Conservation (phyloP, 1,284 basidiomycete genomes). For the Stygiomarasmius scandens region DNA sequence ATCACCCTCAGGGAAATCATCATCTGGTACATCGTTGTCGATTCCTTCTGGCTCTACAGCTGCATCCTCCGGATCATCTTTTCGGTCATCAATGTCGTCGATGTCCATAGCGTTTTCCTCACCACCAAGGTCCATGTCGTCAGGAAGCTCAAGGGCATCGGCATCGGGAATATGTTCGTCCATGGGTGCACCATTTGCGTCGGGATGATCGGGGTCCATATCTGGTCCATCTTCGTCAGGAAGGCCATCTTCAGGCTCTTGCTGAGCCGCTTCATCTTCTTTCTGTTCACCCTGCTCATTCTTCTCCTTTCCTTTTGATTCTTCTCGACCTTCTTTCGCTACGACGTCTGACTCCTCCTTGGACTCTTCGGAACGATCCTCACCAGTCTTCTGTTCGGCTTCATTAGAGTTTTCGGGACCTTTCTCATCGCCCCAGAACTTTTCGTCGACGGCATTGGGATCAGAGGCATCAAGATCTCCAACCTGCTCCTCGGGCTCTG, state of each 20-base stretch:
- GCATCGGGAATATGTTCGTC: conserved; percentile 76
- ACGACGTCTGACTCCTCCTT: conserved; percentile 69
- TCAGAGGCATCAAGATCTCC: conserved; percentile 88
- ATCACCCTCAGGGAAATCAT: conserved; percentile 37
- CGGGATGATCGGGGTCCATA: conserved; percentile 45
- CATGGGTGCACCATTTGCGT: conserved; percentile 64
- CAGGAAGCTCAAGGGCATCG: conserved; percentile 82
- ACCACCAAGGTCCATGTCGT: conserved; percentile 72
- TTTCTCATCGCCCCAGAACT: conserved; percentile 91
- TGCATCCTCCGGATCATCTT: conserved; percentile 13
- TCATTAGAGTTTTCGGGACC: conserved; percentile 52
- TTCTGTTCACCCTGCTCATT: conserved; percentile 37
- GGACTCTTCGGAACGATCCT: conserved; percentile 53
- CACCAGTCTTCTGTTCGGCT: conserved; percentile 52
- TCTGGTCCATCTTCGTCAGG: conserved; percentile 32
- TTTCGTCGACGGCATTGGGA: conserved; percentile 90
- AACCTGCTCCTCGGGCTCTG: conserved; percentile 80
- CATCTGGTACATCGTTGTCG: conserved; percentile 42
- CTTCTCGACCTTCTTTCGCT: conserved; percentile 65
- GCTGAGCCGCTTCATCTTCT: conserved; percentile 24
- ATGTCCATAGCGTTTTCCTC: conserved; percentile 30
- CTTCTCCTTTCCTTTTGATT: conserved; percentile 38
- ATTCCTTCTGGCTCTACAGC: conserved; percentile 38
- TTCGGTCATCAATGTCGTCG: conserved; percentile 4
- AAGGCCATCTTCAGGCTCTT: conserved; percentile 35